These are phyloP conservation scores for Arachis monticola DNA, from an alignment of 331 rosid species.

Conservation along the genomic window DNA sequence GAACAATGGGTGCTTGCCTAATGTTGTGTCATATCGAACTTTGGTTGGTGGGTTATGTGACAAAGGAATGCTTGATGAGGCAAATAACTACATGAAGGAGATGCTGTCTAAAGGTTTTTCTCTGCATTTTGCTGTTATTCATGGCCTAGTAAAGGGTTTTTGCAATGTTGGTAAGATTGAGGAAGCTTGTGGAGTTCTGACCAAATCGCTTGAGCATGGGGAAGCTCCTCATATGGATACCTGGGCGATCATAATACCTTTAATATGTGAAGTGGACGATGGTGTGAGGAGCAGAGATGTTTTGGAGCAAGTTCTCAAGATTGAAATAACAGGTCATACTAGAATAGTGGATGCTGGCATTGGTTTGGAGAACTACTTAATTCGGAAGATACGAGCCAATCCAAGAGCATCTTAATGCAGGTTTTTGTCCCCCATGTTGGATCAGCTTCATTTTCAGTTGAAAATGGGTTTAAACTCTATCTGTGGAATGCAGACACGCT, in stretches of 20 bases:
- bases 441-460: constrained; percentile 8
- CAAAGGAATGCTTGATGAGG: constrained; percentile 76
- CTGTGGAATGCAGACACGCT: no score
- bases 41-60: constrained; percentile 68
- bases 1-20: constrained; percentile 76
- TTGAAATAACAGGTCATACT: constrained; percentile 57
- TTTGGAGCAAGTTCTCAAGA: constrained; percentile 55
- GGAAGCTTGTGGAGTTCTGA: constrained; percentile 69
- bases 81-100: constrained; percentile 52
- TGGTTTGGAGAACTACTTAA: constrained; percentile 71
- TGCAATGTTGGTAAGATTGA: constrained; percentile 74
- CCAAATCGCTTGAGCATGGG: constrained; percentile 54
- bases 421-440: constrained; percentile 7
- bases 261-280: constrained; percentile 66
- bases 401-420: constrained; percentile 39
- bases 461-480: not conserved
- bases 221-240: constrained; percentile 74
- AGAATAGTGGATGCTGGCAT: constrained; percentile 66
- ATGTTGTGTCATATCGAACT: constrained; percentile 73
- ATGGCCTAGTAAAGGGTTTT: constrained; percentile 65
- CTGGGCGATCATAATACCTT: constrained; percentile 61
- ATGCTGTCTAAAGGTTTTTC: constrained; percentile 73
- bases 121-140: constrained; percentile 71
- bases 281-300: constrained; percentile 40
- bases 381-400: constrained; percentile 51